Percentiles rank a stretch among this genome's conserved stretches.
phyloP scores from a whole-genome alignment of 2,329 filamentous ascomycete species.

The Fusarium chuoi region DNA sequence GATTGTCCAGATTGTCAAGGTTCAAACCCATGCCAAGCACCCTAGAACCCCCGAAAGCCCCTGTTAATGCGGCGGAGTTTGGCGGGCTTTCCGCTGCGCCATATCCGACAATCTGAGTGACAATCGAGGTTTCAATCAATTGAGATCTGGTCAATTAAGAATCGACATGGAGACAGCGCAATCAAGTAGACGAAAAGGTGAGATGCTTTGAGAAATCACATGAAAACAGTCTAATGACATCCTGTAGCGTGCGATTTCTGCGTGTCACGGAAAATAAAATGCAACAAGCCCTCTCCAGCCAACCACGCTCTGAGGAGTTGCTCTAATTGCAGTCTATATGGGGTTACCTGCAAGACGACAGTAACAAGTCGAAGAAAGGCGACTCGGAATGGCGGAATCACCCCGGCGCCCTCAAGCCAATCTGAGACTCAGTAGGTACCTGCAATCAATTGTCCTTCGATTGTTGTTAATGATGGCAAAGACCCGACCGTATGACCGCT shows the following conservation, averaged over 20 bases:
- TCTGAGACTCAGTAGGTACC: not conserved
- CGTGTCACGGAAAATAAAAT: constrained; percentile 54
- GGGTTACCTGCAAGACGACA: constrained; percentile 44
- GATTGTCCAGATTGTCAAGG: not conserved
- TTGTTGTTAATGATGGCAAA: not conserved
- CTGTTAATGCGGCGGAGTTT: not conserved
- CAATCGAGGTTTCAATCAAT: not conserved
- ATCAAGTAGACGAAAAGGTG: constrained; percentile 37
- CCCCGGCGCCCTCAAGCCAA: not conserved
- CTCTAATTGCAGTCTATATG: constrained; percentile 53
- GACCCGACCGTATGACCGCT: constrained; percentile 19
- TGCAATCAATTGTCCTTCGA: no score
- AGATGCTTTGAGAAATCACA: not conserved
- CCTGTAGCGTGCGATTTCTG: constrained; percentile 51
- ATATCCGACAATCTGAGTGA: constrained; percentile 4
- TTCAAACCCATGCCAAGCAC: not conserved
- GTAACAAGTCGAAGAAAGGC: constrained; percentile 10
- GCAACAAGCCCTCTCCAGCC: no score
- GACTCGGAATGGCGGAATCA: not conserved
- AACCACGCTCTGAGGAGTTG: no score
- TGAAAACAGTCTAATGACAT: not conserved
- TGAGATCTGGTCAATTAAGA: not conserved
- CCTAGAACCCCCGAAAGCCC: not conserved
- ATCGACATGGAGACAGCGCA: constrained; percentile 18
- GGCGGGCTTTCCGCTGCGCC: constrained; percentile 2